These are phyloP conservation scores for Entomortierella chlamydospora DNA, from an alignment of 192 early-diverging fungal genomes.

Conservation along the genomic window DNA sequence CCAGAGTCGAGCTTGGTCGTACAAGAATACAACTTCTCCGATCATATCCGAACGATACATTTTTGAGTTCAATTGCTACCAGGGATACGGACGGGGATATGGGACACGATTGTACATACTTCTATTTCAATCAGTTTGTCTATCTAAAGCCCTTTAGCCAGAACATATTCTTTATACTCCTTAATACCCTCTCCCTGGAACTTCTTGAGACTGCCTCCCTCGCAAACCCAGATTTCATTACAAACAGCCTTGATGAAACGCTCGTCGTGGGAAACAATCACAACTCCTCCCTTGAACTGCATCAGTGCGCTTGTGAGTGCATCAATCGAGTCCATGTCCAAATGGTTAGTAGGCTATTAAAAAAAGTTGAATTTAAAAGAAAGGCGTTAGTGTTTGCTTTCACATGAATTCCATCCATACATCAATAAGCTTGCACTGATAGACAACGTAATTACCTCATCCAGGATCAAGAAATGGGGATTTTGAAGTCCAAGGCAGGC, in stretches of 20 bases:
- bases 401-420: not conserved
- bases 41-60: slow-evolving; percentile 13
- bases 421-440: no score
- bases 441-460: slow-evolving; percentile 76
- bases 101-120: no score
- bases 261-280: slow-evolving; percentile 98
- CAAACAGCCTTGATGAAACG: slow-evolving; percentile 91
- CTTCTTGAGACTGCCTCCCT: slow-evolving; percentile 80
- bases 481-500: slow-evolving; percentile 90
- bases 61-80: not conserved
- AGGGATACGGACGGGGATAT: no score
- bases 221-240: slow-evolving; percentile 94
- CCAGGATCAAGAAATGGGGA: slow-evolving; percentile 96
- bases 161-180: slow-evolving; percentile 74
- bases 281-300: slow-evolving; percentile 93
- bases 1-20: slow-evolving; percentile 19
- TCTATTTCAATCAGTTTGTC: no score
- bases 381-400: not conserved
- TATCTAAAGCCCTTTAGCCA: slow-evolving; percentile 51
- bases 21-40: slow-evolving; percentile 23
- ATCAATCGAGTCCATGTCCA: slow-evolving; percentile 95
- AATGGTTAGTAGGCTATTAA: slow-evolving; percentile 86
- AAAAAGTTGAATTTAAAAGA: slow-evolving; percentile 44
- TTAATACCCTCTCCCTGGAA: slow-evolving; percentile 91
- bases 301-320: slow-evolving; percentile 88